Evolutionary conservation across 1,284 basidiomycete species (phyloP).

Genomic region (Flammula alnicola): DNA sequence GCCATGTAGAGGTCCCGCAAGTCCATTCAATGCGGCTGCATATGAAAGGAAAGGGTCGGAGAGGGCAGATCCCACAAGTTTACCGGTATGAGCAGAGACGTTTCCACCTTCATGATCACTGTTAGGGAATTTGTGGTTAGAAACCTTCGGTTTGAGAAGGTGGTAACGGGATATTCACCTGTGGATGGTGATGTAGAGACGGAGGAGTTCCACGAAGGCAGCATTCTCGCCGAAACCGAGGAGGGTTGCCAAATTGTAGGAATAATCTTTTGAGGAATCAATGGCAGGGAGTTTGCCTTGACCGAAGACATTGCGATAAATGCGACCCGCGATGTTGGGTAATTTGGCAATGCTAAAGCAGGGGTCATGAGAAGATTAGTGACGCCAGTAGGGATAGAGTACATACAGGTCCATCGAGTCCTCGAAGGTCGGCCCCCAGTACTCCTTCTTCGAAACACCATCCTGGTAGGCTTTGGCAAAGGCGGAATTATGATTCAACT

Average conservation of each 20-base stretch:
- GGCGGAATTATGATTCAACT: slow-evolving; percentile 96
- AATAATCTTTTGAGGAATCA: slow-evolving; percentile 90
- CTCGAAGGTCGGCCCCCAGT: slow-evolving; percentile 96
- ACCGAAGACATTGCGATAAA: slow-evolving; percentile 94
- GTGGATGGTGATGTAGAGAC: slow-evolving; percentile 98
- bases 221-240: slow-evolving; percentile 92
- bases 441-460: slow-evolving; percentile 94
- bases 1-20: slow-evolving; percentile 96
- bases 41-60: slow-evolving; percentile 98
- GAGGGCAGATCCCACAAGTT: slow-evolving; percentile 96
- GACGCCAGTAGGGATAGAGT: slow-evolving; percentile 1
- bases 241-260: slow-evolving; percentile 89
- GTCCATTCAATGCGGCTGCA: slow-evolving; percentile 92
- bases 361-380: slow-evolving; percentile 11
- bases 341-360: slow-evolving; percentile 89
- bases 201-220: slow-evolving; percentile 92
- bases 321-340: slow-evolving; percentile 95
- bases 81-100: slow-evolving; percentile 95
- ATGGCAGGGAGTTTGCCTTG: slow-evolving; percentile 90
- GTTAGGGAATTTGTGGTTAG: slow-evolving; percentile 29
- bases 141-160: slow-evolving; percentile 3
- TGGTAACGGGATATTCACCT: slow-evolving; percentile 43
- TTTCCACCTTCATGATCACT: slow-evolving; percentile 99
- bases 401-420: slow-evolving; percentile 94
- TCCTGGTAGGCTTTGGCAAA: slow-evolving; percentile 95